These are phyloP conservation scores for Hypomontagnella submonticulosa DNA, from an alignment of 495 filamentous ascomycete species.

Conservation along the genomic window DNA sequence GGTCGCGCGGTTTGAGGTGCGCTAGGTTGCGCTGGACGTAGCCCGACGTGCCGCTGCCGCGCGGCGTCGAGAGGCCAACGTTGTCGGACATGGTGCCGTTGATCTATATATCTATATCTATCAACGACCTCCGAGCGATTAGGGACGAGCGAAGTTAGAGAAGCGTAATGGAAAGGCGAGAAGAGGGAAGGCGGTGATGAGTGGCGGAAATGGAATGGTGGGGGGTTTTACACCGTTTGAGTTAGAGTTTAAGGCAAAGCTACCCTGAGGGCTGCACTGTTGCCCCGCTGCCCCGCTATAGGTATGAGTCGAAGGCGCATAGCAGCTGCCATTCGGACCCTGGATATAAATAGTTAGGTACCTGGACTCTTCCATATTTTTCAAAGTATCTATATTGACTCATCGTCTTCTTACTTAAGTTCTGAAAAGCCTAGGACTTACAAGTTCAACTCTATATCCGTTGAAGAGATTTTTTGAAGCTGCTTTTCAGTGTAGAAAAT, in stretches of 20 bases:
- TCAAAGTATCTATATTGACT: too few relatives aligned
- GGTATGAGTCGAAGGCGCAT: conserved; percentile 40
- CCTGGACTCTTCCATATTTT: not conserved
- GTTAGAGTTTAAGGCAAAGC: conserved; percentile 2
- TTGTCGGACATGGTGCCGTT: conserved; percentile 84
- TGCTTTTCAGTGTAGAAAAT: conserved; percentile 24
- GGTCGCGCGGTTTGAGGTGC: conserved; percentile 81
- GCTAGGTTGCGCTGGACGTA: conserved; percentile 97
- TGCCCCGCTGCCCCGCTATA: conserved; percentile 40
- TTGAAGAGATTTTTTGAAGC: not conserved
- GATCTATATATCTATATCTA: conserved; percentile 16
- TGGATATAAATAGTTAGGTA: conserved; percentile 25
- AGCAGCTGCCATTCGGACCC: conserved; percentile 1
- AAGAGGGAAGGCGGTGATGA: conserved; percentile 37
- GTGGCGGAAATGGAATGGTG: conserved; percentile 31
- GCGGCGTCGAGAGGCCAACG: conserved; percentile 94
- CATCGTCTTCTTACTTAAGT: not conserved
- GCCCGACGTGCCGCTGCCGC: conserved; percentile 94
- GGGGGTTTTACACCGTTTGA: conserved; percentile 14
- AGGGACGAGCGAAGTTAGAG: not conserved
- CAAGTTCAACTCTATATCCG: not conserved
- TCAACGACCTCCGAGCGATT: conserved; percentile 2
- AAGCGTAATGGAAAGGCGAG: conserved; percentile 11
- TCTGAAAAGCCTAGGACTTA: not conserved
- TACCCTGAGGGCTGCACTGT: conserved; percentile 24